Conservation (phyloP, 2,329 filamentous ascomycete species). For the Aspergillaceae sp. region DNA sequence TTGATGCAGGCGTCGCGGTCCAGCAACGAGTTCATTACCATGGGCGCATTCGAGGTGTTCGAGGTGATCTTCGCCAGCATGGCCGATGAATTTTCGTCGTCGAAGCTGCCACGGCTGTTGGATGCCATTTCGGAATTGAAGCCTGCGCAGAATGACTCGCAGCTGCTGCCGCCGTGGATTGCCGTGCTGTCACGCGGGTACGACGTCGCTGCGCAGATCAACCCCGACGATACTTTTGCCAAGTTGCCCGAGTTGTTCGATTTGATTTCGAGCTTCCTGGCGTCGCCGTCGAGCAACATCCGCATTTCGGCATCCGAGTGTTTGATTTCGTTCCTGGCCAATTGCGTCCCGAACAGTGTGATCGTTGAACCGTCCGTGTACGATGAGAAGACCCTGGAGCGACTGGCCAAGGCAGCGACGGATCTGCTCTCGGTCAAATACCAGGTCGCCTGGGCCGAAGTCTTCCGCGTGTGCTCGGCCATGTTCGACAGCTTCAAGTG, state of each 20-base stretch:
- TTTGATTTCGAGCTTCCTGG: slow-evolving; percentile 70
- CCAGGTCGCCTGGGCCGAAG: slow-evolving; percentile 88
- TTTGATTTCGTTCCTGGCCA: slow-evolving; percentile 82
- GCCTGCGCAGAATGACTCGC: slow-evolving; percentile 85
- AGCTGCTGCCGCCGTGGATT: slow-evolving; percentile 91
- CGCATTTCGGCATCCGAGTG: slow-evolving; percentile 91
- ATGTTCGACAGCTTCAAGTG: slow-evolving; percentile 83
- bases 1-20: slow-evolving; percentile 80
- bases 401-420: slow-evolving; percentile 61
- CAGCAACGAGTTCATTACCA: slow-evolving; percentile 90
- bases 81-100: slow-evolving; percentile 75
- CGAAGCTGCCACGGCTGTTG: slow-evolving; percentile 79
- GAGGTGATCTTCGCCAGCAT: slow-evolving; percentile 93
- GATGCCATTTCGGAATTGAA: slow-evolving; percentile 88
- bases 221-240: slow-evolving; percentile 82
- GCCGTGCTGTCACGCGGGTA: slow-evolving; percentile 91
- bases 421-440: slow-evolving; percentile 80
- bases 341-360: slow-evolving; percentile 74
- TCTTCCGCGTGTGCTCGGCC: slow-evolving; percentile 77
- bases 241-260: slow-evolving; percentile 79
- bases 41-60: slow-evolving; percentile 94
- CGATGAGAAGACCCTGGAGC: slow-evolving; percentile 82
- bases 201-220: slow-evolving; percentile 81
- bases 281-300: slow-evolving; percentile 85
- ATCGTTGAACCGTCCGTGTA: slow-evolving; percentile 83